Evolutionary conservation across 495 filamentous ascomycete genomes (phyloP).

Genomic region (Aspergillus olivimuriae): DNA sequence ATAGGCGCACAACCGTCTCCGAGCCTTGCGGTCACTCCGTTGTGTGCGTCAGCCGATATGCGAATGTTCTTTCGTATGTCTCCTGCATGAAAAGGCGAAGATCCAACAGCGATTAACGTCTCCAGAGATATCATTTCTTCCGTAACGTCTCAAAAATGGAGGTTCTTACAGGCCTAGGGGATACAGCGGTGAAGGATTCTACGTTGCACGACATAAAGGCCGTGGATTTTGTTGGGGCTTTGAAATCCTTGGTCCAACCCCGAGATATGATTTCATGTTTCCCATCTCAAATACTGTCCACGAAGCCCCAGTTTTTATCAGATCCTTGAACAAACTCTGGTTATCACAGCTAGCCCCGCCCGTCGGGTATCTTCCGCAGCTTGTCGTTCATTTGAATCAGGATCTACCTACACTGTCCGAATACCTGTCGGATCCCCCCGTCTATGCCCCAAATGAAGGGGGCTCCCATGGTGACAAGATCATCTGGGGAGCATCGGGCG

Average conservation of each 20-base stretch:
- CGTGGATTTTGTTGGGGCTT: slow-evolving; percentile 29
- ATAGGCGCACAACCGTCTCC: too few relatives aligned
- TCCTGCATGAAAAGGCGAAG: background rate
- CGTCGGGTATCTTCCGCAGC: slow-evolving; percentile 20
- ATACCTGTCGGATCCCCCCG: slow-evolving; percentile 26
- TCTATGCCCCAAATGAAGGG: slow-evolving; percentile 28
- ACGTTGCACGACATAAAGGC: slow-evolving; percentile 16
- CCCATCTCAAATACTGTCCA: slow-evolving; percentile 26
- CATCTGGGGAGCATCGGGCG: slow-evolving; percentile 19
- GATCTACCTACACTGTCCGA: slow-evolving; percentile 28
- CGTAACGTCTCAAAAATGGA: slow-evolving; percentile 8
- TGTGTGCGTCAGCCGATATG: slow-evolving; percentile 23
- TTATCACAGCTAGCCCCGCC: slow-evolving; percentile 25
- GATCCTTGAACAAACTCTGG: slow-evolving; percentile 28
- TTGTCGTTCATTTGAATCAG: slow-evolving; percentile 28
- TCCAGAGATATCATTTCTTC: slow-evolving; percentile 21
- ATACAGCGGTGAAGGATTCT: slow-evolving; percentile 24
- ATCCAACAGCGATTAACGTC: slow-evolving; percentile 6
- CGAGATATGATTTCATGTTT: slow-evolving; percentile 25
- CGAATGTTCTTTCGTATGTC: slow-evolving; percentile 14
- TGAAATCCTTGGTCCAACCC: slow-evolving; percentile 27
- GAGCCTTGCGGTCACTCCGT: slow-evolving; percentile 12
- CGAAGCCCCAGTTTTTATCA: slow-evolving; percentile 37
- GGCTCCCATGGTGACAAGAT: slow-evolving; percentile 22
- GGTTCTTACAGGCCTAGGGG: slow-evolving; percentile 11